A percentile compares a stretch with the other conserved stretches of the same genome.
phyloP scores from a whole-genome alignment of 176 grass and related monocot species.

The Thalia dealbata region DNA sequence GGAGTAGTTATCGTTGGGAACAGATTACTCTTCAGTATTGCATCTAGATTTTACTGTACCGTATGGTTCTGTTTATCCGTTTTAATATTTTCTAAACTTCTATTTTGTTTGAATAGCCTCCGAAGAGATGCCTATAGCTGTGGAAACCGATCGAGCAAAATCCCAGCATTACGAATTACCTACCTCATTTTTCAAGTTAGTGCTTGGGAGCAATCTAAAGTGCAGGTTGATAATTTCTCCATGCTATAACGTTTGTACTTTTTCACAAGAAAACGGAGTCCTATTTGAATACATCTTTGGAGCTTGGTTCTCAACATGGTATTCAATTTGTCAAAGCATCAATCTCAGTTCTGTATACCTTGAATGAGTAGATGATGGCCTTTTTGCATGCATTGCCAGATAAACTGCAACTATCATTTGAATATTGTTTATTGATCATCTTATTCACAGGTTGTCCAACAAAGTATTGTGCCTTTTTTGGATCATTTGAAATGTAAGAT shows the following conservation, averaged over 20 bases:
- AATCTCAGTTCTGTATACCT: not conserved
- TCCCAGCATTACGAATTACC: constrained; percentile 81
- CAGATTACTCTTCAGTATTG: not conserved
- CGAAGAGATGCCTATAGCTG: constrained; percentile 76
- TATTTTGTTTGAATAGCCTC: constrained; percentile 38
- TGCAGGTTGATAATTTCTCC: constrained; percentile 42
- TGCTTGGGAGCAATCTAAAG: constrained; percentile 72
- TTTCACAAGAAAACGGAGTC: not conserved
- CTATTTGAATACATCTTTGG: not conserved
- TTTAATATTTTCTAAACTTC: not conserved
- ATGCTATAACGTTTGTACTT: not conserved
- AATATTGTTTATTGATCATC: too few relatives aligned
- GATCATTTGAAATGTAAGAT: too few relatives aligned
- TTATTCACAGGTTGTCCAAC: too few relatives aligned
- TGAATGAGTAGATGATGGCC: not conserved
- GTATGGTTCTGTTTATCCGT: not conserved
- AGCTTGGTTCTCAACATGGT: not conserved
- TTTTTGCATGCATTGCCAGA: too few relatives aligned
- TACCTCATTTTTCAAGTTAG: constrained; percentile 80
- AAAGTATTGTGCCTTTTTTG: too few relatives aligned
- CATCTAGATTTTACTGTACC: not conserved
- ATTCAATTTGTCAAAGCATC: not conserved
- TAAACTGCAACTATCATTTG: too few relatives aligned
- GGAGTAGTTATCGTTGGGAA: too few relatives aligned
- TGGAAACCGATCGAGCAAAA: constrained; percentile 76